Conservation (phyloP, 345 rosid genomes). For the Aquilaria sinensis region DNA sequence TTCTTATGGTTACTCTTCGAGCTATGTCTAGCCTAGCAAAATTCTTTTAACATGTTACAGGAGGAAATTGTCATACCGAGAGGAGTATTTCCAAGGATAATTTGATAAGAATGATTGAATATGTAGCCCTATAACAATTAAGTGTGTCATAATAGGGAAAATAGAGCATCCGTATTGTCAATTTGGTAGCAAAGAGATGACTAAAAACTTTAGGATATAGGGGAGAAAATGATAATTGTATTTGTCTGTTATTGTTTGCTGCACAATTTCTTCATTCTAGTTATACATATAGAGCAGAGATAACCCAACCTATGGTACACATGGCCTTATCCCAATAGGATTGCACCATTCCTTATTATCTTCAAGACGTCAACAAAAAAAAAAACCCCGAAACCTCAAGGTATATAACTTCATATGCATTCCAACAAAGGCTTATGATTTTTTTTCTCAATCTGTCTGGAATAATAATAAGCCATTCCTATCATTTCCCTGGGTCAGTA, state of each 20-base stretch:
- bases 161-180: not conserved
- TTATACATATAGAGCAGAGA: not conserved
- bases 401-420: constrained; percentile 14
- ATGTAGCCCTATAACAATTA: no score
- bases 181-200: constrained; percentile 7
- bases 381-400: not conserved
- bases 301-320: not conserved
- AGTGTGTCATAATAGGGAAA: no score
- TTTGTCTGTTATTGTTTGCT: constrained; percentile 7
- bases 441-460: constrained; percentile 17
- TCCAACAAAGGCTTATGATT: constrained; percentile 10
- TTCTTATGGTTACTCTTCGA: no score
- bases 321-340: constrained; percentile 11
- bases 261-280: not conserved
- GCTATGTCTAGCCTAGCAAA: no score
- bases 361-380: not conserved
- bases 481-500: no score
- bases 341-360: not conserved
- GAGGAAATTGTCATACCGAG: no score
- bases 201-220: no score
- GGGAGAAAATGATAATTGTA: constrained; percentile 7
- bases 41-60: no score
- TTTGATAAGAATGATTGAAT: no score
- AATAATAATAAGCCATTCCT: constrained; percentile 12
- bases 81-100: no score